Base-by-base conservation (phyloP, 1,139 yeast genomes). In the Diutina rugosa region DNA sequence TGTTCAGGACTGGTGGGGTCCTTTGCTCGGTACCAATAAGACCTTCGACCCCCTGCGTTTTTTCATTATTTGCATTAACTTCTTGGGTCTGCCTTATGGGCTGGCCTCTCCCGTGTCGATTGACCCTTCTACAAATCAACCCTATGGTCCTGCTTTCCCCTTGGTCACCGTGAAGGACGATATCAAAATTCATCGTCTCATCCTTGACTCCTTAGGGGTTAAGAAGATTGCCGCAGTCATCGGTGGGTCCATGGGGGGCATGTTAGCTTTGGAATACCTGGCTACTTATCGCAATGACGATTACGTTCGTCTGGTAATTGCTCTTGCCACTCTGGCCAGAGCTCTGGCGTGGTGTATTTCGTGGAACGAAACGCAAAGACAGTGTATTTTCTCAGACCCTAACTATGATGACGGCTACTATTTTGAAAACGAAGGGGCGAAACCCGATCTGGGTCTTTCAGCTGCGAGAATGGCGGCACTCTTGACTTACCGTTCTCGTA, bases 161-260 rank as follows among this genome's bases (percentile, higher is more conserved):
- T 72, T 93, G 57, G 90, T 90, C 30, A 91, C 98, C 0, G 87
- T 91, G 28, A 82, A 95, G 60, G 99, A 93, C 65, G 99, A 93
- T 64, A 88, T 90, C 8, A 77, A 78, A 16, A 81, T 93, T n/a
- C 98, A 93, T 64, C 82, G 76, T 62, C 67, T 85, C 58, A 84
- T 93, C 6, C 73, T 93, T 57, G 85, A 81, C 60, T 90, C 89
- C 32, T 71, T 93, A 56, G 90, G 87, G 0, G 89, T 93, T 32
- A 78, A 77, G 57, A 80, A 82, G 57, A 73, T 93, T 48, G 97
- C 98, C 1, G 81, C 86, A 55, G 95, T 88, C 4, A 81, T 93
- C 58, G 99, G 99, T 38, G 99, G 99, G 0, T 91, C 98, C 35
- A 93, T 93, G 99, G 99, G 99, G 46, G 99, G 99, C n/a, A 93